phyloP scores from a whole-genome alignment of 257 asterid genomes.

The Galeopsis tetrahit region DNA sequence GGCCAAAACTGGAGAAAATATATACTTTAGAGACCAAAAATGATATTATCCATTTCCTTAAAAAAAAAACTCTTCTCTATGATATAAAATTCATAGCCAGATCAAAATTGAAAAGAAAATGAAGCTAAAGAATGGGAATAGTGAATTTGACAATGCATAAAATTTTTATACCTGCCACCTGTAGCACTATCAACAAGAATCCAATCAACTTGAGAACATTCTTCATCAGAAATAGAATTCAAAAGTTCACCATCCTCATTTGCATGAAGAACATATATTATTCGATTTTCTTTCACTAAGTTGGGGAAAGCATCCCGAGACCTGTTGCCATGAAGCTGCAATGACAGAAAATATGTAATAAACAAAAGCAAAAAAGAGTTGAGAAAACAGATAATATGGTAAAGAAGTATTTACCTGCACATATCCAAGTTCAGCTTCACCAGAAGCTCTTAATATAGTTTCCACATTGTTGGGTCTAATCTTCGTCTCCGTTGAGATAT shows the following conservation, averaged over 20 bases:
- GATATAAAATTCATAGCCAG: constrained; percentile 11
- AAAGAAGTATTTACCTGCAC: constrained; percentile 68
- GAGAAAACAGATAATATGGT: constrained; percentile 20
- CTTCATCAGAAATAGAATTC: too few species aligned
- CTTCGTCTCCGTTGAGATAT: too few species aligned
- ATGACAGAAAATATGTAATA: background rate
- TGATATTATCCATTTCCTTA: too few species aligned
- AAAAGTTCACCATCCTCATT: constrained; percentile 71
- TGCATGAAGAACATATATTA: constrained; percentile 87
- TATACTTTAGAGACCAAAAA: too few species aligned
- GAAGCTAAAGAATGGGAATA: constrained; percentile 14
- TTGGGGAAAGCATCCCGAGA: constrained; percentile 74
- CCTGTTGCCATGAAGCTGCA: constrained; percentile 90
- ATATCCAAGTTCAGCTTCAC: constrained; percentile 75
- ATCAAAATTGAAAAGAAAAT: constrained; percentile 11
- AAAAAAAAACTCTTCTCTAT: background rate
- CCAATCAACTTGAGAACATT: too few species aligned
- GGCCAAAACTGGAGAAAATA: too few species aligned
- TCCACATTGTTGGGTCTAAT: too few species aligned
- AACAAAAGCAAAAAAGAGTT: constrained; percentile 27
- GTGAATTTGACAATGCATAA: background rate
- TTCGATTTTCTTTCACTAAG: constrained; percentile 53
- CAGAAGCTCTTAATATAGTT: constrained; percentile 71
- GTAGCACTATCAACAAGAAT: constrained; percentile 84
- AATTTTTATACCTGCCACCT: constrained; percentile 80